These are phyloP conservation scores for Graphilbum fragrans DNA, from an alignment of 2,329 filamentous ascomycete genomes.

Conservation along the genomic window DNA sequence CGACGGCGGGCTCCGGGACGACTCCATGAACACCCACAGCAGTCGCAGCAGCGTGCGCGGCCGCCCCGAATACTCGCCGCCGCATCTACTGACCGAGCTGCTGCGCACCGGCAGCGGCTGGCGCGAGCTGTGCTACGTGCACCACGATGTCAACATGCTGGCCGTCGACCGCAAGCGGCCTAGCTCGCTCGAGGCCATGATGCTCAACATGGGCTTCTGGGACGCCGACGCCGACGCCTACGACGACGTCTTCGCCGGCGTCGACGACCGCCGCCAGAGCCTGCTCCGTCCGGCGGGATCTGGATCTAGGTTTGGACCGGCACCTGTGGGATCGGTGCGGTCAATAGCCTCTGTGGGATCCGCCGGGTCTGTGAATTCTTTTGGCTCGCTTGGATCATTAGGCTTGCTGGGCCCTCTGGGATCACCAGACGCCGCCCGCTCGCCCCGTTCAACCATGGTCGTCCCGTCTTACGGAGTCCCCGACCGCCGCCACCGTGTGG, in stretches of 20 bases:
- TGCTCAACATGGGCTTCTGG: slow-evolving; percentile 14
- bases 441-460: neutral
- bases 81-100: slow-evolving; percentile 10
- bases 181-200: slow-evolving; percentile 13
- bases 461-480: no score
- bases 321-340: no score
- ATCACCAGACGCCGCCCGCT: no score
- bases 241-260: slow-evolving; percentile 6
- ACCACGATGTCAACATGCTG: slow-evolving; percentile 10
- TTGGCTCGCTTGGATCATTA: no score
- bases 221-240: slow-evolving; percentile 7
- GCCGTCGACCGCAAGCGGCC: slow-evolving; percentile 5
- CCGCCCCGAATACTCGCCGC: neutral
- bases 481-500: slow-evolving; percentile 1
- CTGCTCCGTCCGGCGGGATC: neutral
- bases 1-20: neutral
- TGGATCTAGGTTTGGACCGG: no score
- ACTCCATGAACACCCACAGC: neutral
- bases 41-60: neutral
- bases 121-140: slow-evolving; percentile 13
- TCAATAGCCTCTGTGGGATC: no score
- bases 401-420: no score
- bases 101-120: slow-evolving; percentile 9
- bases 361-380: no score
- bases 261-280: neutral